Percentiles rank a stretch among this genome's conserved stretches.
Evolutionary conservation across 2,329 filamentous ascomycete species (phyloP).

Genomic region (Clarireedia sp.): DNA sequence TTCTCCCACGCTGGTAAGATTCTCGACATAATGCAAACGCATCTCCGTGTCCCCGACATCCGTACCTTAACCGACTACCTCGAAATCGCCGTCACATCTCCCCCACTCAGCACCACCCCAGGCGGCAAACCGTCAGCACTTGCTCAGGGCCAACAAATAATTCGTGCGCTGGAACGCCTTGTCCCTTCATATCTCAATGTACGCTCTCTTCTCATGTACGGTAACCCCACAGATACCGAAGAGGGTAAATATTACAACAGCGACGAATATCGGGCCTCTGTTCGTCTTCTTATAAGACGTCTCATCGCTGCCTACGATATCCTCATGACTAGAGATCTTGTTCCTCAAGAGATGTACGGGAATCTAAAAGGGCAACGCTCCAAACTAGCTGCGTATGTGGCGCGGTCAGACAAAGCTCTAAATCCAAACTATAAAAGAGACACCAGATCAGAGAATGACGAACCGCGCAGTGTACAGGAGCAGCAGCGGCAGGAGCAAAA

Average conservation of each 20-base stretch:
- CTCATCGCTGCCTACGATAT: constrained; percentile 30
- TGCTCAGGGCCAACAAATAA: constrained; percentile 39
- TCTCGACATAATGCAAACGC: constrained; percentile 52
- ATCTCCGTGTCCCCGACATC: constrained; percentile 40
- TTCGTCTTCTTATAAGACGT: constrained; percentile 22
- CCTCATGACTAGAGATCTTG: constrained; percentile 23
- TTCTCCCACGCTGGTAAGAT: constrained; percentile 58
- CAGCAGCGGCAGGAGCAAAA: too few species aligned
- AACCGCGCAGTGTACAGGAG: too few species aligned
- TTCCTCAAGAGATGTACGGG: constrained; percentile 20
- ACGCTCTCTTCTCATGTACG: constrained; percentile 21
- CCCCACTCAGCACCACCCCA: constrained; percentile 29
- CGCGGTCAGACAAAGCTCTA: not conserved
- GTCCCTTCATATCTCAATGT: constrained; percentile 23
- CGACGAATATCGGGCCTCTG: constrained; percentile 10
- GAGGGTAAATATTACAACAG: not conserved
- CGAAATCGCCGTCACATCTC: constrained; percentile 38
- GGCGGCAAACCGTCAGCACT: constrained; percentile 26
- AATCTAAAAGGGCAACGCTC: constrained; percentile 25
- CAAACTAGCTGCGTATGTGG: constrained; percentile 30
- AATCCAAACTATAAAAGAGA: too few species aligned
- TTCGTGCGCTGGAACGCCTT: constrained; percentile 41
- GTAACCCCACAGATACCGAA: constrained; percentile 5
- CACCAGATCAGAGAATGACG: too few species aligned
- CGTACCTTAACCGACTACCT: constrained; percentile 48